phyloP scores from a whole-genome alignment of 192 early-diverging fungal species.

The Blastocladiella britannica region DNA sequence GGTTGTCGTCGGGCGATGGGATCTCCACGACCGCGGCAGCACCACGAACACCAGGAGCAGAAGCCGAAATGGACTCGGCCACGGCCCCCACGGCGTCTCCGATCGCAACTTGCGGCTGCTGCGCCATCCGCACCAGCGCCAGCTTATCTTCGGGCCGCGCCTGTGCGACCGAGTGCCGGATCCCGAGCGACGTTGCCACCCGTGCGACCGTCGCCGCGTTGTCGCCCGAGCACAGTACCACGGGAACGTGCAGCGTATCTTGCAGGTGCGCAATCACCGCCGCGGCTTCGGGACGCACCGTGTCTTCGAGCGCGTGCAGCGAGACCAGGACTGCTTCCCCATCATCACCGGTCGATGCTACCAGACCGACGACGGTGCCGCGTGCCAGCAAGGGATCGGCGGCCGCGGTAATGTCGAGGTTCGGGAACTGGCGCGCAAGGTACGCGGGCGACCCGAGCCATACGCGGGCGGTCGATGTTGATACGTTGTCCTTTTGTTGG shows the following conservation, averaged over 20 bases:
- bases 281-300: slow-evolving; percentile 31
- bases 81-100: no score
- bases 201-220: slow-evolving; percentile 34
- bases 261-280: slow-evolving; percentile 25
- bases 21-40: neutral
- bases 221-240: slow-evolving; percentile 69
- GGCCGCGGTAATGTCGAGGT: neutral
- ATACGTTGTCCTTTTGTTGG: no score
- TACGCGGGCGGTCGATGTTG: no score
- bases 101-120: slow-evolving; percentile 6
- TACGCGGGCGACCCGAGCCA: slow-evolving; percentile 1
- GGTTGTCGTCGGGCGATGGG: neutral
- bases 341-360: slow-evolving; percentile 28
- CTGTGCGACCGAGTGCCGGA: slow-evolving; percentile 34
- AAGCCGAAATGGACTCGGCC: no score
- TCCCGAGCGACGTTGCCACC: slow-evolving; percentile 42
- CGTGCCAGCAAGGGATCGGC: neutral
- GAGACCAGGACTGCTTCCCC: slow-evolving; percentile 29
- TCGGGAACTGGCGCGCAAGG: neutral
- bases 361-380: slow-evolving; percentile 9
- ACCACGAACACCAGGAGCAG: no score
- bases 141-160: slow-evolving; percentile 58
- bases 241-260: slow-evolving; percentile 25
- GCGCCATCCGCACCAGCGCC: slow-evolving; percentile 33
- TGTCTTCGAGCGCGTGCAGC: slow-evolving; percentile 26